Base-by-base conservation (phyloP, 2,329 filamentous ascomycete genomes). In the Beauveria sp. region DNA sequence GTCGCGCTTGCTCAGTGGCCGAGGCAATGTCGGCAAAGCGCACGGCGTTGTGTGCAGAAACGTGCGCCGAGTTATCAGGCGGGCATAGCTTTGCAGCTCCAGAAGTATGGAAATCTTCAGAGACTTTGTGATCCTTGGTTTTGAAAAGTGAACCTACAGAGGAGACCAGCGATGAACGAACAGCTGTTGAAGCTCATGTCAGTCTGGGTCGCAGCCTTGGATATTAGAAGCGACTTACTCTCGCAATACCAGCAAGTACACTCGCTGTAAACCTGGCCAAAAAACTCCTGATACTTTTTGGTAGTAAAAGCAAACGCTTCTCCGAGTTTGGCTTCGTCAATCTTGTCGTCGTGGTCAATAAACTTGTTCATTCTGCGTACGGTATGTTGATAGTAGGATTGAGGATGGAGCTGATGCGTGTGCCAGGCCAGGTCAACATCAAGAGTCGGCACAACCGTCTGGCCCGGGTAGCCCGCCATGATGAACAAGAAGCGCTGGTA, bases 241-340 rank as follows among this genome's bases (percentile, higher is more conserved):
- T 95, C 90, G 73, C 91, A 96, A 71, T 93, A 91, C 89, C 89
- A 93, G 72, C 90, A 93, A 0, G 85, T 89, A 67, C 90, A 93
- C 71, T 89, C 87, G 1, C 83, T 87, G 70, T 93, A 96, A 5
- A 90, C 81, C 56, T 87, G 81, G 18, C 77, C 74, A 66, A 83
- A 92, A 92, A 76, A 72, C 30, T 84, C 82, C 66, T 90, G 83
- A 70, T 93, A 96, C 1, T 72, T 75, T 66, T 86, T 87, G 68
- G 81, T 84, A 0, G 91, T 96, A 82, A 84, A 90, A 69, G 86
- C 84, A 68, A 95, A 95, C 5, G 80, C 78, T 1, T 78, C 76
- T 50, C 83, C 83, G 7, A 96, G 80, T 54, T 79, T 80, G 16
- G 75, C 76, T 67, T 92, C 87, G 54, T 87, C 85, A 24, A 96